Conservation (phyloP, 768 basidiomycete species). For the Tricholoma sp. region DNA sequence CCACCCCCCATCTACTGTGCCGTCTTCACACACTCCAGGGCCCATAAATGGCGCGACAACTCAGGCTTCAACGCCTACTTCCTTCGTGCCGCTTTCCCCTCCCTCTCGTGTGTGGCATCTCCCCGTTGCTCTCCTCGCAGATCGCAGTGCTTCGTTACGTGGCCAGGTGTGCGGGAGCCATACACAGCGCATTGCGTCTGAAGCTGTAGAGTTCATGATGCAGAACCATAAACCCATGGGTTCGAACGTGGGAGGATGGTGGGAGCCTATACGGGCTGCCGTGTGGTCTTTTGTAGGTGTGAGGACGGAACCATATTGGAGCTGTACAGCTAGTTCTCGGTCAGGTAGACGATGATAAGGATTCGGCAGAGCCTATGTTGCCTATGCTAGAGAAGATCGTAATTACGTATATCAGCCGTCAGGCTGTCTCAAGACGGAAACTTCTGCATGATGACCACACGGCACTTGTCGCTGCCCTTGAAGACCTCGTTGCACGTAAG, state of each 20-base stretch:
- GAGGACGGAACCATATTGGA: not conserved
- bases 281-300: conserved; percentile 67
- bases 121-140: conserved; percentile 61
- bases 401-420: conserved; percentile 72
- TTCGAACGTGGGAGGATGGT: conserved; percentile 57
- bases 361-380: conserved; percentile 22
- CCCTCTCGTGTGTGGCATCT: conserved; percentile 67
- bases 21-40: conserved; percentile 63
- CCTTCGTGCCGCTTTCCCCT: conserved; percentile 69
- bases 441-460: conserved; percentile 53
- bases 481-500: conserved; percentile 41
- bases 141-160: conserved; percentile 74
- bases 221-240: conserved; percentile 27
- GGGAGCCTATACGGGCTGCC: conserved; percentile 66
- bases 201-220: conserved; percentile 55
- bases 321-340: not conserved
- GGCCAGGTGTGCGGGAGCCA: conserved; percentile 56
- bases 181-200: conserved; percentile 69
- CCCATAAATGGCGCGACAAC: conserved; percentile 65
- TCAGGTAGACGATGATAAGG: not conserved
- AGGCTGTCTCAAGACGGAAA: conserved; percentile 46
- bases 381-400: conserved; percentile 47
- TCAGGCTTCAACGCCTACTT: conserved; percentile 78
- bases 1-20: conserved; percentile 60
- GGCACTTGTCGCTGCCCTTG: conserved; percentile 44